phyloP scores from a whole-genome alignment of 2,329 filamentous ascomycete species.

The Penicillium sp. region DNA sequence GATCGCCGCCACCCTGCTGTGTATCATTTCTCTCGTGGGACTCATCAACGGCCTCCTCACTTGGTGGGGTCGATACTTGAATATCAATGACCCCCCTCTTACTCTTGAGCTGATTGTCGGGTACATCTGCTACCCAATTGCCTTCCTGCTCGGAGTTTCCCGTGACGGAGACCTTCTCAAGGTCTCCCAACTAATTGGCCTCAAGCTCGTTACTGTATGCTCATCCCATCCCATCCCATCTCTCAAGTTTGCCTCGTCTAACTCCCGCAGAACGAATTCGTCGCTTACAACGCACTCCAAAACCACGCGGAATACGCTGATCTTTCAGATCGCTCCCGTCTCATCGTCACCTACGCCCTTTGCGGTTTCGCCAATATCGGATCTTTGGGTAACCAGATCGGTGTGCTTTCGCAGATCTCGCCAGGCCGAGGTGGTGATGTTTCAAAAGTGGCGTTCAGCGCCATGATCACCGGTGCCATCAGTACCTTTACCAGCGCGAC shows the following conservation, averaged over 20 bases:
- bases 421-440: conserved; percentile 74
- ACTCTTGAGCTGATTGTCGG: conserved; percentile 75
- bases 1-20: conserved; percentile 77
- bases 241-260: background rate
- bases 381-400: conserved; percentile 85
- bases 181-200: conserved; percentile 76
- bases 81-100: conserved; percentile 69
- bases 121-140: conserved; percentile 75
- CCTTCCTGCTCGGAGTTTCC: conserved; percentile 79
- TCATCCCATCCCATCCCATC: background rate
- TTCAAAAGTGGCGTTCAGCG: conserved; percentile 72
- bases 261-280: conserved; percentile 68
- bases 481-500: conserved; percentile 77
- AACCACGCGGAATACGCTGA: conserved; percentile 53
- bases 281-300: conserved; percentile 65
- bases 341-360: conserved; percentile 84
- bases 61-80: conserved; percentile 81
- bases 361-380: conserved; percentile 84
- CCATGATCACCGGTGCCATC: conserved; percentile 75
- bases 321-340: conserved; percentile 68
- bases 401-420: conserved; percentile 79
- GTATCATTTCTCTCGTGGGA: conserved; percentile 75
- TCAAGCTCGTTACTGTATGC: conserved; percentile 75
- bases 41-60: conserved; percentile 75
- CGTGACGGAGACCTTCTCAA: conserved; percentile 64